A percentile compares a stretch with the other conserved stretches of the same genome.
phyloP scores from a whole-genome alignment of 192 early-diverging fungal species.

The Endogone sp. region DNA sequence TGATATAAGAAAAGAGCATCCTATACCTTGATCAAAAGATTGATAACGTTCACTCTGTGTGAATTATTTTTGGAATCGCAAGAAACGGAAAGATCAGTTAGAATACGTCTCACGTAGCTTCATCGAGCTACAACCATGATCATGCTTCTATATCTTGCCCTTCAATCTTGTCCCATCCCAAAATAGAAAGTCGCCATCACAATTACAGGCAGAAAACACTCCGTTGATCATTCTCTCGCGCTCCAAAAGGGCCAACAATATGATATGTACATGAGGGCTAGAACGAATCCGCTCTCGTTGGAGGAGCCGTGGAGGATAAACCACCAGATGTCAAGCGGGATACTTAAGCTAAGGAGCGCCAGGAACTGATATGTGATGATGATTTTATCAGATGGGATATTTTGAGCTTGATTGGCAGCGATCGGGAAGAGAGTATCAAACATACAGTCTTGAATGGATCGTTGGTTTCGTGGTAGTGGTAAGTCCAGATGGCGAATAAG shows the following conservation, averaged over 20 bases:
- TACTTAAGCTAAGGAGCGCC: constrained; percentile 37
- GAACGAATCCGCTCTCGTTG: constrained; percentile 37
- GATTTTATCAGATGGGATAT: too few species aligned
- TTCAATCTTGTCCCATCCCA: too few species aligned
- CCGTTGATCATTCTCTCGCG: constrained; percentile 2
- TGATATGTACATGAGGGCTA: constrained; percentile 18
- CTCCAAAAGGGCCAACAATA: not conserved
- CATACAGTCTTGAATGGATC: constrained; percentile 46
- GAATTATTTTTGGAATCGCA: too few species aligned
- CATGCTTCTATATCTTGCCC: too few species aligned
- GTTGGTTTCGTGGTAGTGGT: constrained; percentile 44
- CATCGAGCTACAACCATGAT: too few species aligned
- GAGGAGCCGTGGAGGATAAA: constrained; percentile 32
- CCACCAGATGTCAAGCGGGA: constrained; percentile 46
- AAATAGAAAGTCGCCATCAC: too few species aligned
- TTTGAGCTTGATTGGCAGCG: not conserved
- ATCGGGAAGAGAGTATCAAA: not conserved
- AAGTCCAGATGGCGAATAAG: constrained; percentile 50
- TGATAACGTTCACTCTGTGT: constrained; percentile 32
- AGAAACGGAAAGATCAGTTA: constrained; percentile 8
- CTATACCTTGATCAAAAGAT: constrained; percentile 32
- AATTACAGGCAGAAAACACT: too few species aligned
- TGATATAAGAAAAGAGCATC: not conserved
- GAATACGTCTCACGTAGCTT: too few species aligned
- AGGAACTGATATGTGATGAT: constrained; percentile 42